A percentile compares a stretch with the other conserved stretches of the same genome.
phyloP scores from a whole-genome alignment of 805 yeast genomes.

The Metschnikowia noctiluminum region DNA sequence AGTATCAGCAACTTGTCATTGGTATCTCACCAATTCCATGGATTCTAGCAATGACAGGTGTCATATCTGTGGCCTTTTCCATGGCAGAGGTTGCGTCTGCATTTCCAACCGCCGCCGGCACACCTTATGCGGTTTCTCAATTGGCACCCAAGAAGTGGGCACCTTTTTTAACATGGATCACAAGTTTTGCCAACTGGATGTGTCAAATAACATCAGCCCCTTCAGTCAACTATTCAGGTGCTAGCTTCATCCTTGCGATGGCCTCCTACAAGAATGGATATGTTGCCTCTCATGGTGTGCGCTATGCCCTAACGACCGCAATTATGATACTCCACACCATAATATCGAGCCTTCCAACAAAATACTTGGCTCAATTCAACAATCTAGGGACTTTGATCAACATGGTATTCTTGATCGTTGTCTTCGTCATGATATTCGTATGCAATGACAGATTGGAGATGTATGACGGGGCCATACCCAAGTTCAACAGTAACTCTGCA shows the following conservation, averaged over 20 bases:
- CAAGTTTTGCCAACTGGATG: constrained; percentile 64
- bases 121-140: constrained; percentile 65
- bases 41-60: constrained; percentile 55
- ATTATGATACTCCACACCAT: constrained; percentile 46
- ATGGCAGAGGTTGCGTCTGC: constrained; percentile 66
- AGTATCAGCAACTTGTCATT: constrained; percentile 56
- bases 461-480: constrained; percentile 33
- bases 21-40: constrained; percentile 62
- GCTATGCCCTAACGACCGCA: constrained; percentile 50
- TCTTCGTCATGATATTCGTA: constrained; percentile 51
- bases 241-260: constrained; percentile 53
- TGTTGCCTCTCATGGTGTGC: constrained; percentile 45
- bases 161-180: constrained; percentile 57
- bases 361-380: constrained; percentile 50
- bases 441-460: constrained; percentile 44
- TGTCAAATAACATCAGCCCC: constrained; percentile 64
- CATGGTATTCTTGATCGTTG: constrained; percentile 47
- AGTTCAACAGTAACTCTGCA: constrained; percentile 44
- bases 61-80: constrained; percentile 55
- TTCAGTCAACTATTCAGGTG: constrained; percentile 55
- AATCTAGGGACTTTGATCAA: constrained; percentile 48
- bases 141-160: constrained; percentile 54
- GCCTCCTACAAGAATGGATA: constrained; percentile 38
- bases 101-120: constrained; percentile 66
- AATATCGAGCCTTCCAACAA: constrained; percentile 53